Evolutionary conservation across 2,329 filamentous ascomycete species (phyloP), one percentile per base, ranked within the genome.

Genomic region (Neopestalotiopsis sp.): DNA sequence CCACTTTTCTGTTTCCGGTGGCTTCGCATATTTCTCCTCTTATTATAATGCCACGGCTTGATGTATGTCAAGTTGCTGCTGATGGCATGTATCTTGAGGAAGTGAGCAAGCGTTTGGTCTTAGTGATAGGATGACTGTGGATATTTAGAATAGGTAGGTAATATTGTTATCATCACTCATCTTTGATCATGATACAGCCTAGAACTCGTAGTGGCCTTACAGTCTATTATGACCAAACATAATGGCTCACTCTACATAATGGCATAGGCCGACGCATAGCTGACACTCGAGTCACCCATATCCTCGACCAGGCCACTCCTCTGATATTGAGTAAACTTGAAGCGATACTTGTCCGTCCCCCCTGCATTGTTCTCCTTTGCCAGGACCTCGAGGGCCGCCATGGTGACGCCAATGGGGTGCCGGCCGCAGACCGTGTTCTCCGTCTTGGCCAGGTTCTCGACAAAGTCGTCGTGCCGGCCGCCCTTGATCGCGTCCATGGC

Each of bases 371-470:
- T 70, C 66, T 84, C 81, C 28, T 79, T 77, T 1, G 81, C 79
- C 40, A 93, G 77, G 63, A 85, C 82, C 81, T 98, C 95, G 70
- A 98, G 80, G 0, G 92, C 94, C 0, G 95, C 94, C 94, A 99
- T 94, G 49, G 92, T 88, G 4, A 98, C 91, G 0, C 96, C 95
- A 74, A 99, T 98, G 0, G 96, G 96, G 82, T 99, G 96, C 63
- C 95, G 87, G 3, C 96, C 96, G 76, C 96, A 99, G 0, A 99
- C 94, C 0, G 96, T 98, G 75, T 99, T 99, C 14, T 89, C 89
- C 0, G 95, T 98, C 45, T 88, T 82, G 66, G 85, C 81, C 24
- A 99, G 80, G 56, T 89, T 91, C 2, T 88, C 83, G 17, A 93
- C 83, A 79, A 98, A 98, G 0, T 80, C 82, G 28, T 87, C 83